A percentile compares a stretch with the other conserved stretches of the same genome.
These are phyloP conservation scores for Stachybotrys elegans DNA, from an alignment of 2,329 filamentous ascomycete genomes.

Conservation along the genomic window DNA sequence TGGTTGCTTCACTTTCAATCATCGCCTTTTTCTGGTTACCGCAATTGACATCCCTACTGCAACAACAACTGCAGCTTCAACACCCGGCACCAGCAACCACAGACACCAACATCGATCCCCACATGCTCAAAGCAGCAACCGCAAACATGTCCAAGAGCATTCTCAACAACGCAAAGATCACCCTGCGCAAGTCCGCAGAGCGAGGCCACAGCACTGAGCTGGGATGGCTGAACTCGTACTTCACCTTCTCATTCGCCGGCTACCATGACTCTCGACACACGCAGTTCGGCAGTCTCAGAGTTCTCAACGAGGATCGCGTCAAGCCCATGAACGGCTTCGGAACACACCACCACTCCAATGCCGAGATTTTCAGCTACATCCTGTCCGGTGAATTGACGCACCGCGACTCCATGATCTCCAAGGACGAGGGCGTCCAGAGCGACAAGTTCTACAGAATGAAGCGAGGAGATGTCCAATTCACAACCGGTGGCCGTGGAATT, in stretches of 20 bases:
- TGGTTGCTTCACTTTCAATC: conserved; percentile 33
- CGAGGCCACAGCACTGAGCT: conserved; percentile 78
- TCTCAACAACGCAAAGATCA: conserved; percentile 65
- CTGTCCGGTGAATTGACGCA: conserved; percentile 83
- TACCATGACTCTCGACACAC: conserved; percentile 63
- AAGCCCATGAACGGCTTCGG: conserved; percentile 71
- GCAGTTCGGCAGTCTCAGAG: conserved; percentile 70
- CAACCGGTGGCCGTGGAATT: conserved; percentile 76
- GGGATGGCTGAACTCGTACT: conserved; percentile 83
- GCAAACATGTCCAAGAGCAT: conserved; percentile 54
- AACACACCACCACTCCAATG: conserved; percentile 79
- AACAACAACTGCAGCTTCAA: conserved; percentile 9
- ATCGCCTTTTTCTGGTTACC: conserved; percentile 23
- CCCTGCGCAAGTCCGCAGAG: conserved; percentile 64
- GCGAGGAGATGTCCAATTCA: conserved; percentile 84
- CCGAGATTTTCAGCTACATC: conserved; percentile 87
- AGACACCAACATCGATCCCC: conserved; percentile 5
- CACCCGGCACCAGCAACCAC: conserved; percentile 6
- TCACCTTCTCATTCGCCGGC: conserved; percentile 78
- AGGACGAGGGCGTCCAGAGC: conserved; percentile 56
- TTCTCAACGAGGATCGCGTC: conserved; percentile 87
- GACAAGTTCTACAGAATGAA: conserved; percentile 67
- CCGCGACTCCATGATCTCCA: conserved; percentile 77
- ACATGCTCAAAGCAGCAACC: conserved; percentile 29
- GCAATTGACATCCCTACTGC: conserved; percentile 16